Conservation (phyloP, 2,329 filamentous ascomycete species). For the Fusarium gaditjirri region DNA sequence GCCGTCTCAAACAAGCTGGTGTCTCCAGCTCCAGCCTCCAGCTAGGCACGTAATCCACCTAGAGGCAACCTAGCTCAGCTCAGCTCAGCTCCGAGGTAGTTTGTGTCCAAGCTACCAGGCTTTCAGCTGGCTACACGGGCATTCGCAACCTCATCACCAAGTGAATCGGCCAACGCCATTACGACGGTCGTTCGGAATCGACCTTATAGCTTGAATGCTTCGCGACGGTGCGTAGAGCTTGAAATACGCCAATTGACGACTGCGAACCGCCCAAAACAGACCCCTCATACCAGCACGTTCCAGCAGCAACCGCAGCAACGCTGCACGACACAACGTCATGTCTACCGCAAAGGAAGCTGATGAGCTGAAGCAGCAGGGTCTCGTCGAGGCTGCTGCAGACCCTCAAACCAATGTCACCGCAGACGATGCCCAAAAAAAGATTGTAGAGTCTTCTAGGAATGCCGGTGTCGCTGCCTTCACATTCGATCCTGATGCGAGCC, state of each 20-base stretch:
- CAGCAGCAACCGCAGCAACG: constrained; percentile 26
- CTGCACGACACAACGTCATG: constrained; percentile 44
- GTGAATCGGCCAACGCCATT: constrained; percentile 8
- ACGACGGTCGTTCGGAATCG: constrained; percentile 21
- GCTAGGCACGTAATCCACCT: constrained; percentile 3
- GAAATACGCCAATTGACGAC: constrained; percentile 39
- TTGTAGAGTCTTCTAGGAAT: constrained; percentile 81
- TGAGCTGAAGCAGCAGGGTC: constrained; percentile 86
- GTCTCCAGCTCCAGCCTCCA: neutral
- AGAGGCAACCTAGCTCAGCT: neutral
- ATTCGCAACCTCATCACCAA: constrained; percentile 22
- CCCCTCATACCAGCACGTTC: constrained; percentile 16
- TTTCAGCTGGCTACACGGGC: constrained; percentile 12
- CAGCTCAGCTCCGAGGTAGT: constrained; percentile 1
- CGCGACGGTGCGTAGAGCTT: constrained; percentile 20
- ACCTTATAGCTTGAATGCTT: constrained; percentile 33
- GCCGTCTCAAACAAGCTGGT: constrained; percentile 18
- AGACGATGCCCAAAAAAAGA: constrained; percentile 75
- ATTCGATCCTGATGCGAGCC: constrained; percentile 86
- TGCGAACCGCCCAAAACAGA: constrained; percentile 6
- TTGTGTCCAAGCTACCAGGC: constrained; percentile 14
- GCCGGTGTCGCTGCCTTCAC: constrained; percentile 83
- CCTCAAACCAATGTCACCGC: constrained; percentile 74
- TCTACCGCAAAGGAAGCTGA: constrained; percentile 48
- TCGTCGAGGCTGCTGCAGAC: constrained; percentile 79